phyloP scores from a whole-genome alignment of 2,329 filamentous ascomycete genomes.

The Fusarium cicatricum region DNA sequence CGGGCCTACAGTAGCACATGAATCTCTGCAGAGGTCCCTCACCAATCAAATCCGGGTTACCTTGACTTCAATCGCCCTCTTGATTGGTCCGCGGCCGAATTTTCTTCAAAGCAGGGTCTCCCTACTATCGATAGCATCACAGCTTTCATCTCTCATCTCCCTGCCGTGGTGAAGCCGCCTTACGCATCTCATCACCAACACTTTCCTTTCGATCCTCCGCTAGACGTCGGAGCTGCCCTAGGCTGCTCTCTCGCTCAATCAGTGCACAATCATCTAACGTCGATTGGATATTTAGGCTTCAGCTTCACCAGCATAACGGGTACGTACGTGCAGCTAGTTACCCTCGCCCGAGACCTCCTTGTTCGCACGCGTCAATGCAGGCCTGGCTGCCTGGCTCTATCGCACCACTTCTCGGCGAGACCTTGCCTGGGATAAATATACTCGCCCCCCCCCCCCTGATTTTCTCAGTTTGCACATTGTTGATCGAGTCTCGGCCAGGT shows the following conservation, averaged over 20 bases:
- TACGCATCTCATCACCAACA: conserved; percentile 10
- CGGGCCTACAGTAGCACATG: conserved; percentile 22
- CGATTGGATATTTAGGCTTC: neutral
- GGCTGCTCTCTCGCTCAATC: neutral
- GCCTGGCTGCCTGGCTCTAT: conserved; percentile 18
- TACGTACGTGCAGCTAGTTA: conserved; percentile 20
- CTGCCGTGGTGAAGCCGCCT: too few species aligned
- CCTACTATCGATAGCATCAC: conserved; percentile 35
- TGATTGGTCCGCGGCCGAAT: conserved; percentile 21
- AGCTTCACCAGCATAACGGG: conserved; percentile 10
- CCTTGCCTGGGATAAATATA: conserved; percentile 17
- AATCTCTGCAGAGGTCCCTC: neutral
- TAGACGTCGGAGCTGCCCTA: neutral
- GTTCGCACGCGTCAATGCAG: conserved; percentile 18
- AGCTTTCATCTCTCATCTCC: conserved; percentile 31
- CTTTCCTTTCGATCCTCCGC: neutral
- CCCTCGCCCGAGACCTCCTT: conserved; percentile 9
- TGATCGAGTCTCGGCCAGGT: conserved; percentile 24
- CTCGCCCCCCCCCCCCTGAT: neutral
- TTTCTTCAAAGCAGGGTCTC: conserved; percentile 18
- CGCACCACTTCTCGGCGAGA: conserved; percentile 19
- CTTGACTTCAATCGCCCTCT: neutral
- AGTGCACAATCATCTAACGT: neutral
- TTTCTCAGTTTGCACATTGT: conserved; percentile 7
- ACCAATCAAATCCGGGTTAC: neutral